Conservation (phyloP, 768 basidiomycete species). For the Daedaleopsis nitida region DNA sequence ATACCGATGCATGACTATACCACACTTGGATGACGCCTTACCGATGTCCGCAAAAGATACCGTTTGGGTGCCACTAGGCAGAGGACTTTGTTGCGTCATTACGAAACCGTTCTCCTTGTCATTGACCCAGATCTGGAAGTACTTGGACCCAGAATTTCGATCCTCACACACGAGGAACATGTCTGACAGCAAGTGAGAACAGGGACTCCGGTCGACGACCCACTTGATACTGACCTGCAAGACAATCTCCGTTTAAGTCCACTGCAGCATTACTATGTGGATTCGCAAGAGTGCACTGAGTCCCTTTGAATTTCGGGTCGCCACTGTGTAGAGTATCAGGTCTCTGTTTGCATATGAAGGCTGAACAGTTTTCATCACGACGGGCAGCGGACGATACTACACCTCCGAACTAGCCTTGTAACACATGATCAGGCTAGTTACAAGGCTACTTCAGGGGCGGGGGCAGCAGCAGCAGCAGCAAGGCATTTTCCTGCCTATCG, state of each 20-base stretch:
- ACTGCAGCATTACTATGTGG: conserved; percentile 96
- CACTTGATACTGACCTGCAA: conserved; percentile 63
- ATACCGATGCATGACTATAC: background rate
- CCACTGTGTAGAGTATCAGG: conserved; percentile 39
- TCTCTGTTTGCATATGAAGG: too few species aligned
- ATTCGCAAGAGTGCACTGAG: conserved; percentile 75
- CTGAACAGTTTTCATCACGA: too few species aligned
- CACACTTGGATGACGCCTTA: conserved; percentile 30
- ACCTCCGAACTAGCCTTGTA: too few species aligned
- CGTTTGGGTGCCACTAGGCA: conserved; percentile 77
- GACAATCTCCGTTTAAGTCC: conserved; percentile 93
- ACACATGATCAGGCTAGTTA: too few species aligned
- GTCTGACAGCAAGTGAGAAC: conserved; percentile 41
- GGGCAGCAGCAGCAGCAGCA: too few species aligned
- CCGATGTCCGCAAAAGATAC: conserved; percentile 92
- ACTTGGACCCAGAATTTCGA: conserved; percentile 48
- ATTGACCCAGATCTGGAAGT: conserved; percentile 93
- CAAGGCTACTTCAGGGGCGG: too few species aligned
- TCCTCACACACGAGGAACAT: conserved; percentile 87
- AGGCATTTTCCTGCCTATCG: too few species aligned
- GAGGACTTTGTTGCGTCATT: conserved; percentile 61
- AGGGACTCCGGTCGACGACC: background rate
- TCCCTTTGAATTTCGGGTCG: conserved; percentile 59
- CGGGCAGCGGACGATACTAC: too few species aligned
- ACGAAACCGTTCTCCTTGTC: conserved; percentile 74